Base-by-base conservation (phyloP, 176 grass and related monocot genomes). In the Oryza punctata region DNA sequence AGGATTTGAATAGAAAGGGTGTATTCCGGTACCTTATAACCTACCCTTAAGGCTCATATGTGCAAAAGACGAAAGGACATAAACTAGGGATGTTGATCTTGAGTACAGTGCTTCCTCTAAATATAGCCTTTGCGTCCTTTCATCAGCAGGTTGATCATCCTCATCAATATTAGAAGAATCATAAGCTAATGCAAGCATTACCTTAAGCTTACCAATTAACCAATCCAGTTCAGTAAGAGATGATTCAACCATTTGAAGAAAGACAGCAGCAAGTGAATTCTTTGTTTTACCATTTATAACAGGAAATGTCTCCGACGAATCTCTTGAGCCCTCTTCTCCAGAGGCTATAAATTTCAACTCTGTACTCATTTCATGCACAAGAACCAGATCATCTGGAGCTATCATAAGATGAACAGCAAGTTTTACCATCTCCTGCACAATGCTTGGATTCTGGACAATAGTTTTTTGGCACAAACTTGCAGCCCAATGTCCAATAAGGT, bases 101-200 rank as follows among this genome's bases (percentile, higher is more conserved):
- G 66, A 85, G 85, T 85, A 92, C n/a, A 97, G 81, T 83, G 90
- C 88, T 85, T 97, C 92, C 88, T 97, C 90, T 78, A 92, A 84
- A 68, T 75, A 71, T 35, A 85, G 45, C 78, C 84, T 81, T 73
- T 80, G 82, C 9, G 63, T 80, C 54, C 49, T 91, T 85, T 92
- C 87, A 76, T 87, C 88, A 78, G 50, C 83, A 85, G 78, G 85
- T 37, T 85, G 83, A 63, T 80, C 85, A 76, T 76, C 85, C 76
- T 76, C 75, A 26, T 78, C 81, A 54, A 85, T 61, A 32, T 46
- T 82, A 81, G 69, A 38, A 85, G 68, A 83, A 81, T 78, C 84
- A 67, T 59, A 90, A 70, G 65, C 78, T 75, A 76, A 73, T 35
- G 86, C 32, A 86, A 89, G 81, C 60, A 89, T 80, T 80, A 64